Evolutionary conservation across 331 rosid species (phyloP).

Genomic region (Arachis monticola): DNA sequence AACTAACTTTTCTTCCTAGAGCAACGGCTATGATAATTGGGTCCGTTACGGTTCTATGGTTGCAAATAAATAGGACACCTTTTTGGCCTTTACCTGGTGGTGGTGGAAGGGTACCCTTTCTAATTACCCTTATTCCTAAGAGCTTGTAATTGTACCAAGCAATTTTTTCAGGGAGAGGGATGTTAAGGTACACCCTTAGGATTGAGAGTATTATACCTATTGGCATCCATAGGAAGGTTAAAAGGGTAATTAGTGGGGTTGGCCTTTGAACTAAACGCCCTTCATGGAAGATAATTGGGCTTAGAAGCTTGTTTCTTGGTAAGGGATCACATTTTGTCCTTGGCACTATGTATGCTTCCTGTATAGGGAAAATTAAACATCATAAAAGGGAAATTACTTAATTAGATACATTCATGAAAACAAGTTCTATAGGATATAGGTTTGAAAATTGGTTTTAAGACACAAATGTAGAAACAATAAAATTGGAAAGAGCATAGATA

Average conservation of each 20-base stretch:
- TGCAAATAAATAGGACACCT: slow-evolving; percentile 83
- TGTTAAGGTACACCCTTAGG: slow-evolving; percentile 71
- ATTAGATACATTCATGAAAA: neutral
- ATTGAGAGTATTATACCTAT: slow-evolving; percentile 71
- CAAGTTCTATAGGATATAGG: no score
- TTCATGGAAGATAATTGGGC: slow-evolving; percentile 85
- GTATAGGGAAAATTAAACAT: slow-evolving; percentile 28
- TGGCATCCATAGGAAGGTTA: slow-evolving; percentile 84
- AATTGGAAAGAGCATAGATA: no score
- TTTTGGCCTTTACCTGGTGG: slow-evolving; percentile 69
- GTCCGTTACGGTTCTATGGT: slow-evolving; percentile 86
- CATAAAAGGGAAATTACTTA: neutral
- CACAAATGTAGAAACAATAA: no score
- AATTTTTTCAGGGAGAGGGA: slow-evolving; percentile 72
- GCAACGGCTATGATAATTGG: slow-evolving; percentile 76
- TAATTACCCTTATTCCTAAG: slow-evolving; percentile 62
- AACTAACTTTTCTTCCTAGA: slow-evolving; percentile 82
- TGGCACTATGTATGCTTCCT: slow-evolving; percentile 90
- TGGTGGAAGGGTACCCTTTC: slow-evolving; percentile 89
- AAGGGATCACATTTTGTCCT: slow-evolving; percentile 61
- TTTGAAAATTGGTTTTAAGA: no score
- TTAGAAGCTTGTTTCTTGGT: slow-evolving; percentile 77
- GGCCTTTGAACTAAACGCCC: slow-evolving; percentile 88
- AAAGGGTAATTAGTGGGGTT: slow-evolving; percentile 67
- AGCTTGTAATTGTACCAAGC: slow-evolving; percentile 70